Evolutionary conservation across 305 asterid species (phyloP).

Genomic region (Fraxinus paxiana): DNA sequence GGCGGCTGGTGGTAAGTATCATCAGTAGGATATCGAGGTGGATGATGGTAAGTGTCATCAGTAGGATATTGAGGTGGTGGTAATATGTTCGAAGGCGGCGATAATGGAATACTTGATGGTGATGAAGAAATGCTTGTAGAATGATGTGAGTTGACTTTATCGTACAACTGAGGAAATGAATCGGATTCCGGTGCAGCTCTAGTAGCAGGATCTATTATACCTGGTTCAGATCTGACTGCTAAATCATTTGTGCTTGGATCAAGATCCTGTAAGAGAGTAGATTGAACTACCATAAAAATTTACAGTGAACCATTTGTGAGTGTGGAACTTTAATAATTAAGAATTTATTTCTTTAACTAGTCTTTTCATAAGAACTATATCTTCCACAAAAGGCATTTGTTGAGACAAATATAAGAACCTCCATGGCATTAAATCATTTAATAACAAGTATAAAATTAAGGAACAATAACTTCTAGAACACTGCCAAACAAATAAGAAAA

Average conservation of each 20-base stretch:
- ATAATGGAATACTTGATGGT: conserved; percentile 32
- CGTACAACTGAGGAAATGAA: conserved; percentile 33
- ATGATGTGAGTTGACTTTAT: conserved; percentile 36
- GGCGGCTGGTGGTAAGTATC: conserved; percentile 43
- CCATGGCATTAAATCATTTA: neutral
- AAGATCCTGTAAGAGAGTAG: conserved; percentile 47
- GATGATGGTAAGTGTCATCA: conserved; percentile 33
- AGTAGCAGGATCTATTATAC: conserved; percentile 33
- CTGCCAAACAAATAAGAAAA: neutral
- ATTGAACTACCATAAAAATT: conserved; percentile 4
- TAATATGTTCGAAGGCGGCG: conserved; percentile 35
- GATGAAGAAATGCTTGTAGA: conserved; percentile 38
- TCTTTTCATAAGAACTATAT: neutral
- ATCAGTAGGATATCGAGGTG: conserved; percentile 40
- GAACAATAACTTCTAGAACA: neutral
- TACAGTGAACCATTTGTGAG: neutral
- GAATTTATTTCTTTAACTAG: neutral
- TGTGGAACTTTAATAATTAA: neutral
- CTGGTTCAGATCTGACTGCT: conserved; percentile 22
- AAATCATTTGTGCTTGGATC: conserved; percentile 37
- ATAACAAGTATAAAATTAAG: neutral
- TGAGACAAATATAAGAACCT: neutral
- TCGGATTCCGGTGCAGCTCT: conserved; percentile 38
- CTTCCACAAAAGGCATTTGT: conserved; percentile 2
- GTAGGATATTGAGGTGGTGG: conserved; percentile 43